Conservation (phyloP, 2,329 filamentous ascomycete species). For the Fusarium bulbicola region DNA sequence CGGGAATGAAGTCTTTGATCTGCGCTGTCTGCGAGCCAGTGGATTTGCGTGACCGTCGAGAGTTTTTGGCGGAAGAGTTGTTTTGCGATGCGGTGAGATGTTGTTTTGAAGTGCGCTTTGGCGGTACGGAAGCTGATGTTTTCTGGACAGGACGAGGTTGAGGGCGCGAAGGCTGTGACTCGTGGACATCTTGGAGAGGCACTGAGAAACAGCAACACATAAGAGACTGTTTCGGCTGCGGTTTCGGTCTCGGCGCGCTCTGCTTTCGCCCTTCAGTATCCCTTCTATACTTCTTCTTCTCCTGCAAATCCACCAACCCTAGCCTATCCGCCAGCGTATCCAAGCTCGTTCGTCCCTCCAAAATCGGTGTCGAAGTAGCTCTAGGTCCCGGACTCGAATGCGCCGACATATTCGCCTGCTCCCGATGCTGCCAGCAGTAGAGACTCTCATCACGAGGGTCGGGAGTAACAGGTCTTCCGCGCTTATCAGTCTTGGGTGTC, state of each 20-base stretch:
- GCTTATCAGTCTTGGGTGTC: conserved; percentile 15
- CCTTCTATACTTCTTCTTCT: conserved; percentile 44
- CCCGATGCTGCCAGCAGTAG: conserved; percentile 96
- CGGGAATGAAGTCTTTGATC: conserved; percentile 69
- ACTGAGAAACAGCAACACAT: conserved; percentile 63
- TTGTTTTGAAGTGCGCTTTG: conserved; percentile 27
- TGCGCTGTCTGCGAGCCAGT: conserved; percentile 44
- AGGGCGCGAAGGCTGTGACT: conserved; percentile 53
- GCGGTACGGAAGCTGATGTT: conserved; percentile 34
- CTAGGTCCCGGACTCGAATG: conserved; percentile 57
- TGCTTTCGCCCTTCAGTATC: conserved; percentile 40
- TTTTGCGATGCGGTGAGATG: conserved; percentile 25
- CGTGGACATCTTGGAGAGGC: conserved; percentile 55
- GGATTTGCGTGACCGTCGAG: conserved; percentile 45
- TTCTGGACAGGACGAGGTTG: conserved; percentile 58
- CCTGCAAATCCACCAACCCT: conserved; percentile 74
- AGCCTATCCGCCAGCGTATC: conserved; percentile 87
- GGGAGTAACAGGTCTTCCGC: conserved; percentile 43
- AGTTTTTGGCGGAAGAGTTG: conserved; percentile 44
- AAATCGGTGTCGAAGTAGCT: conserved; percentile 58
- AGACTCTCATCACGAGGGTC: conserved; percentile 67
- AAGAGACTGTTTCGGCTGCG: conserved; percentile 42
- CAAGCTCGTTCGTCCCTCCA: conserved; percentile 77
- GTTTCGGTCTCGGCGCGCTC: conserved; percentile 25
- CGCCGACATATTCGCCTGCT: conserved; percentile 72